These are phyloP conservation scores for Rhodomyrtus tomentosa DNA, from an alignment of 345 rosid species.

Conservation along the genomic window DNA sequence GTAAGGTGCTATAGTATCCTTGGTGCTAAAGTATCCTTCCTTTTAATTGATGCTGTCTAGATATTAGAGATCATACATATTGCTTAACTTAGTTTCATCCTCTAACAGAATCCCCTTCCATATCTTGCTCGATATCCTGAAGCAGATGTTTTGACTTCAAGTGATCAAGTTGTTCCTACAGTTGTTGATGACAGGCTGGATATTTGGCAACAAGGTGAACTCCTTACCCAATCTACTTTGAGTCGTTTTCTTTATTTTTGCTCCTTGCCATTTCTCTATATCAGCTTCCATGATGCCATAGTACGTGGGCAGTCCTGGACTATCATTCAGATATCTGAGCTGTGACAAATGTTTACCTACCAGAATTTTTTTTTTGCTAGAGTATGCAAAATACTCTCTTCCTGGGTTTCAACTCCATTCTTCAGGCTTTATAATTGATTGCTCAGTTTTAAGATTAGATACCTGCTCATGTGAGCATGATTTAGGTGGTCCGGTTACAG, in stretches of 20 bases:
- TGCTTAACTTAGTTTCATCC: slow-evolving; percentile 6
- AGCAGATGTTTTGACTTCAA: slow-evolving; percentile 95
- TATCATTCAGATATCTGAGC: neutral
- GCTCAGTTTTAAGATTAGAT: neutral
- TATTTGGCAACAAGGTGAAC: slow-evolving; percentile 86
- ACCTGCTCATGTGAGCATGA: neutral
- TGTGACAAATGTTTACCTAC: neutral
- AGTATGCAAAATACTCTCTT: neutral
- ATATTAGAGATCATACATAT: neutral
- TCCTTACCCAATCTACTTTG: neutral
- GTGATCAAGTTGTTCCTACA: slow-evolving; percentile 91
- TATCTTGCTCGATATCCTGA: slow-evolving; percentile 90
- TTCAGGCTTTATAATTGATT: neutral
- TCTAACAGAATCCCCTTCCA: slow-evolving; percentile 81
- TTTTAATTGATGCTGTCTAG: neutral
- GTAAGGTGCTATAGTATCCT: neutral
- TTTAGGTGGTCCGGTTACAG: neutral
- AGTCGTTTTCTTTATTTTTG: neutral
- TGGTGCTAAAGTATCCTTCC: neutral
- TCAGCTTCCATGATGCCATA: neutral
- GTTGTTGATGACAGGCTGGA: slow-evolving; percentile 92
- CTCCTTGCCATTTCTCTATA: neutral
- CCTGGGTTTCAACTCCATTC: neutral
- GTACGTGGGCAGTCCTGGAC: neutral
- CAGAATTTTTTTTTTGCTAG: neutral